Evolutionary conservation across 768 basidiomycete genomes (phyloP).

Genomic region (Myochromella boudieri): DNA sequence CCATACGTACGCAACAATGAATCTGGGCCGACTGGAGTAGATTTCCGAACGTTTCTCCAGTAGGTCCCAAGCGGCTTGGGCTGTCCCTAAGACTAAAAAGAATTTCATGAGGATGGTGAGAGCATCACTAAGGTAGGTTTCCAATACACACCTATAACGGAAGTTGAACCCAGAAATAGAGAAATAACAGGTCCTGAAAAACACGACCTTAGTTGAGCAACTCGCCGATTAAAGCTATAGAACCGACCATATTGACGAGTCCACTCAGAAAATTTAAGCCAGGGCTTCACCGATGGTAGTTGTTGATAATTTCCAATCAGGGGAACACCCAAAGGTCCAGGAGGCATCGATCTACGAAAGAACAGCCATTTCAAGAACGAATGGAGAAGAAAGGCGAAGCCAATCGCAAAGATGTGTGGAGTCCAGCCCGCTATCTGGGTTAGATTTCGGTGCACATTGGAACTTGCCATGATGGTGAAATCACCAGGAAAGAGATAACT

Average conservation of each 20-base stretch:
- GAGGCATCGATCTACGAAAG: slow-evolving; percentile 32
- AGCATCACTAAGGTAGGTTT: neutral
- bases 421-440: too few species aligned
- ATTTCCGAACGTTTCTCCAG: slow-evolving; percentile 47
- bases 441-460: too few species aligned
- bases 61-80: slow-evolving; percentile 45
- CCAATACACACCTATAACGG: slow-evolving; percentile 46
- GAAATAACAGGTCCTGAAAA: slow-evolving; percentile 38
- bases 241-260: slow-evolving; percentile 40
- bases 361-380: neutral
- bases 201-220: too few species aligned
- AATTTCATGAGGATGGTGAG: neutral
- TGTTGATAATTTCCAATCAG: slow-evolving; percentile 46
- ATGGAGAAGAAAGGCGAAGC: neutral
- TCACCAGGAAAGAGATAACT: too few species aligned
- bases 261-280: slow-evolving; percentile 49
- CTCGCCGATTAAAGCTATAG: too few species aligned
- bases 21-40: slow-evolving; percentile 49
- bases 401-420: neutral
- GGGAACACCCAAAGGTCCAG: slow-evolving; percentile 44
- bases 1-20: slow-evolving; percentile 38
- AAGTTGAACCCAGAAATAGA: slow-evolving; percentile 39
- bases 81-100: slow-evolving; percentile 40
- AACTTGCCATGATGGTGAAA: too few species aligned
- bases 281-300: slow-evolving; percentile 43